Conservation (phyloP, 345 rosid genomes). For the Euclidium syriacum region DNA sequence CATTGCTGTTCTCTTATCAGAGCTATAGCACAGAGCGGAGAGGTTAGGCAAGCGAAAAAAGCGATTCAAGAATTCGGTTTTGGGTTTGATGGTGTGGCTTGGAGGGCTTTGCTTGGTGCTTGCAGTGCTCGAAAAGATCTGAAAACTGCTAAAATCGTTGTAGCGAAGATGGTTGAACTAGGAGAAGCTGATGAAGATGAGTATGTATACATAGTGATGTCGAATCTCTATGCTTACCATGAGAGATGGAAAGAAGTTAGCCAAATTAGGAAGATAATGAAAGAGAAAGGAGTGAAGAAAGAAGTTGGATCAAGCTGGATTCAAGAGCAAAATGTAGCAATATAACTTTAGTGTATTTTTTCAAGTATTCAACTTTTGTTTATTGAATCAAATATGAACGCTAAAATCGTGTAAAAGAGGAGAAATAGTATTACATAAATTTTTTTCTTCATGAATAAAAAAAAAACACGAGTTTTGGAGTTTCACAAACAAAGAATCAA, state of each 20-base stretch:
- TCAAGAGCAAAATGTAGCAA: constrained; percentile 30
- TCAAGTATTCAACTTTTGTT: background rate
- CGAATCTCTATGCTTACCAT: constrained; percentile 50
- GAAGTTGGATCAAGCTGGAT: constrained; percentile 71
- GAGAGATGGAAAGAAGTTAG: constrained; percentile 60
- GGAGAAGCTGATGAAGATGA: constrained; percentile 54
- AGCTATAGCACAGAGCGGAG: constrained; percentile 56
- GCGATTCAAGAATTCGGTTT: constrained; percentile 48
- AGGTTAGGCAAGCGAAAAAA: constrained; percentile 35
- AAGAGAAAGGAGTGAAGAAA: constrained; percentile 46
- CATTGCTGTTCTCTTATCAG: constrained; percentile 70
- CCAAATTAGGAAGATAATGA: constrained; percentile 58
- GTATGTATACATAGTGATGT: constrained; percentile 55
- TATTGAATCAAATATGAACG: background rate
- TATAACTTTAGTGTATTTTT: background rate
- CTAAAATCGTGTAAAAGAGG: background rate
- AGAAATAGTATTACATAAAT: constrained; percentile 6
- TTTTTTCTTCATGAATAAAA: background rate
- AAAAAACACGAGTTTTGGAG: constrained; percentile 13
- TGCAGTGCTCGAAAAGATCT: constrained; percentile 46
- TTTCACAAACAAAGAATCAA: constrained; percentile 1
- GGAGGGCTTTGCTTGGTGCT: constrained; percentile 75
- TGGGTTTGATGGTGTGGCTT: constrained; percentile 36
- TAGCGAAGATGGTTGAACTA: constrained; percentile 28
- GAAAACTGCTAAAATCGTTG: constrained; percentile 18